Evolutionary conservation across 1,284 basidiomycete species (phyloP).

Genomic region (Ceratobasidium sp.): DNA sequence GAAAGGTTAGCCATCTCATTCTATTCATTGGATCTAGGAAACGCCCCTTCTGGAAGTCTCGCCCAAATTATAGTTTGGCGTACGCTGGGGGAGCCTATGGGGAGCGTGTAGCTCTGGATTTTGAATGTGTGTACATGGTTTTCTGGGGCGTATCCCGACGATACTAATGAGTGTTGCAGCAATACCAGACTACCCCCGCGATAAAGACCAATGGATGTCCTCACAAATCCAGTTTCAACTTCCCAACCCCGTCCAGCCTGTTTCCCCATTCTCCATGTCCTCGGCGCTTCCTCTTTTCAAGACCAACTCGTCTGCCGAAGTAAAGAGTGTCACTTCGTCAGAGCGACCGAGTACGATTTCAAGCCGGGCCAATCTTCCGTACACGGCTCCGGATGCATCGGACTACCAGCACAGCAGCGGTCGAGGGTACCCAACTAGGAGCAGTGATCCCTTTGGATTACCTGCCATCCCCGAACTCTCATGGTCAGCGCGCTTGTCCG

Average conservation of each 20-base stretch:
- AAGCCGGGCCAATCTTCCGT: conserved; percentile 1
- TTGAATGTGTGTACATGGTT: conserved; percentile 13
- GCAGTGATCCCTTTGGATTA: neutral
- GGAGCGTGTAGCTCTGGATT: conserved; percentile 10
- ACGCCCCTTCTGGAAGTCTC: conserved; percentile 29
- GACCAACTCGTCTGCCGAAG: neutral
- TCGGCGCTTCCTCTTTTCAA: conserved; percentile 17
- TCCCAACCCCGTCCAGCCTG: conserved; percentile 1
- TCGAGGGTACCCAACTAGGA: conserved; percentile 6
- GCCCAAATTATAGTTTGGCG: conserved; percentile 22
- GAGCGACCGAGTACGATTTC: conserved; percentile 5
- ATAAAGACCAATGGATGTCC: conserved; percentile 32
- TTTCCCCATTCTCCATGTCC: conserved; percentile 35
- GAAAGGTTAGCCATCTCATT: neutral
- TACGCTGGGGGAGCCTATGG: conserved; percentile 30
- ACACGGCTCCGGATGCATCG: conserved; percentile 17
- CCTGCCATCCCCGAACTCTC: conserved; percentile 21
- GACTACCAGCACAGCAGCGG: neutral
- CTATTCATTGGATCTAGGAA: neutral
- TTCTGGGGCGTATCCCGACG: neutral
- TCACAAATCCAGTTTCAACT: conserved; percentile 31
- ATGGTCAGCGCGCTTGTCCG: conserved; percentile 6
- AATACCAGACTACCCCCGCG: conserved; percentile 29
- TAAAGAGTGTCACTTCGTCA: neutral
- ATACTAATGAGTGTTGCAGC: conserved; percentile 6